Base-by-base conservation (phyloP, 192 early-diverging fungal species). In the Linnemannia hyalina region DNA sequence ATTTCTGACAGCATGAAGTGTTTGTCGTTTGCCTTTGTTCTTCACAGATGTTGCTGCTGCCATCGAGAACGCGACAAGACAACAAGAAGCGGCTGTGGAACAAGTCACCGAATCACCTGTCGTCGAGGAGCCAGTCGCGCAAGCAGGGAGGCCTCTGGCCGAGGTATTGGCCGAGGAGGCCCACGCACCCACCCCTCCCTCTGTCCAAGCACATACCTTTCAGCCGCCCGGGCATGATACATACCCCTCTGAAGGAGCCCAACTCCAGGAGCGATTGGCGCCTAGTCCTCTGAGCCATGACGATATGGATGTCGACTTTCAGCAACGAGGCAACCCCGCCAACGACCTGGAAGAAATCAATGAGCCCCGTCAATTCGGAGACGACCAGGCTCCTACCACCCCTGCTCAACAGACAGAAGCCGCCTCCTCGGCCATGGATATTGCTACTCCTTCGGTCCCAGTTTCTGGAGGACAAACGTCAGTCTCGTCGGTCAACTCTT, bases 201-300 rank as follows among this genome's bases (percentile, higher is more conserved):
- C 84, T 38, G 84, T 78, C n/a, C 79, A 81, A 46, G 84, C 84
- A 11, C 84, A 86, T 26, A 86, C 84, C 11, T 86, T 86, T 41
- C 84, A 86, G 38, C 79, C 80, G 23, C 79, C 76, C 5, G 38
- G 75, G 23, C 65, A 40, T 16, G 49, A 38, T 20, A 26, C 42
- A 70, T 76, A 77, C 41, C 70, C 78, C 36, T 20, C 49, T 23
- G 36, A 74, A 65, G 54, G 26, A 32, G 75, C 60, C n/a, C 60
- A 65, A 32, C 11, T 35, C 60, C 60, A 65, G 60, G 60, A 65
- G 11, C 60, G 72, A n/a, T 41, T 68, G 42, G 55, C 41, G n/a
- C 42, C 76, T 5, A 69, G 32, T 40, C 68, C 41, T 0, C 35
- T 46, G 23, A 36, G 46, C n/a, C 76, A 63, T 9, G 46, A 70